Evolutionary conservation across 306 rosid species (phyloP), one percentile per base, ranked within the genome.

Genomic region (Purshia tridentata): DNA sequence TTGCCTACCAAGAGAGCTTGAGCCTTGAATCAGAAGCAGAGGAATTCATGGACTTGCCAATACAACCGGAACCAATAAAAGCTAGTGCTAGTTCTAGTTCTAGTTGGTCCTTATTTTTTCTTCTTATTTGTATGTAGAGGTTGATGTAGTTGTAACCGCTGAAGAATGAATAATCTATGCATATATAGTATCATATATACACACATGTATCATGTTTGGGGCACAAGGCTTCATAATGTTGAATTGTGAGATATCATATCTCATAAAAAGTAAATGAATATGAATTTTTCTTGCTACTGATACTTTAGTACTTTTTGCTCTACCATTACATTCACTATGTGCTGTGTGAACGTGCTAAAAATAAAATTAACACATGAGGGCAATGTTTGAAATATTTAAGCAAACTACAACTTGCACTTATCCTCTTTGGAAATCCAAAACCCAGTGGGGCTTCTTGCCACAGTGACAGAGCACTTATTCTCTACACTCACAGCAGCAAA

Each of bases 1-100:
- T 78, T 90, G 81, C 89, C 87, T 56, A 14, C 42, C 44, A 71
- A 55, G 29, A 56, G n/a, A 37, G 4, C 0, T 57, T 45, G 56
- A 71, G 56, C 9, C 67, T 13, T 15, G 47, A 45, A 56, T 10
- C 47, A 57, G 16, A 72, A 72, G 75, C 45, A 23, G 19, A 57
- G 6, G 18, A 46, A 46, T 56, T 58, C 67, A 45, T 23, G 37
- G 67, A 46, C 66, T 15, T 56, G 18, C 39, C 66, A 57, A 44
- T 57, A 29, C 67, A 72, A 23, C 56, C 51, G 50, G 57, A 72
- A 72, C 67, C 13, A 45, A 57, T 57, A 57, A 72, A 72, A 72
- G 37, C 35, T 46, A 22, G 75, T 72, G 57, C 47, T 51, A 37
- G 61, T 72, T 45, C 35, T 46, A 22, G 75, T 72, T 72, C 47